These are phyloP conservation scores for Phalaenopsis hybrid DNA, from an alignment of 116 monocot species.

Conservation along the genomic window DNA sequence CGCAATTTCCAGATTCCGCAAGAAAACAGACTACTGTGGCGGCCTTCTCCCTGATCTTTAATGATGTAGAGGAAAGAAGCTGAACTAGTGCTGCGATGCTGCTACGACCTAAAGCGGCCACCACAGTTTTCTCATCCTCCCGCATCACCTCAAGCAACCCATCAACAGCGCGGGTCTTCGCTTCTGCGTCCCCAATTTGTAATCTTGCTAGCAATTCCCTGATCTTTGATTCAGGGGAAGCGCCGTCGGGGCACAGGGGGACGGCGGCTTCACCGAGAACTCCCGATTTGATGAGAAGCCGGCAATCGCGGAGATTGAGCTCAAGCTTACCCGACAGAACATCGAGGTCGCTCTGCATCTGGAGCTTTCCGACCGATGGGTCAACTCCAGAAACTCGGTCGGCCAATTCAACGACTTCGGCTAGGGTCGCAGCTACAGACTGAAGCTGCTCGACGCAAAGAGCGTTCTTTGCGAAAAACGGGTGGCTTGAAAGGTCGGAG, in stretches of 20 bases:
- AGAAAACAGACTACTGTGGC: constrained; percentile 42
- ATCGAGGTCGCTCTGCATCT: constrained; percentile 82
- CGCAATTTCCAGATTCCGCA: constrained; percentile 42
- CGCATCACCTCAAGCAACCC: constrained; percentile 37
- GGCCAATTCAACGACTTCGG: constrained; percentile 32
- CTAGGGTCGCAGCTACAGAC: constrained; percentile 22
- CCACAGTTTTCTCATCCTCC: constrained; percentile 49
- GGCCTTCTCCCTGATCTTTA: constrained; percentile 60
- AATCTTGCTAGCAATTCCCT: constrained; percentile 54
- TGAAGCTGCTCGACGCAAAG: constrained; percentile 47
- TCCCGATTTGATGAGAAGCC: constrained; percentile 53
- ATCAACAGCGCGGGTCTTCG: constrained; percentile 59
- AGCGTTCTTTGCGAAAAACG: constrained; percentile 52
- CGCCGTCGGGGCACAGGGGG: not conserved
- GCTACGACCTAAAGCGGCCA: constrained; percentile 43
- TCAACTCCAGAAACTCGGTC: not conserved
- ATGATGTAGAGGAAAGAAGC: constrained; percentile 45
- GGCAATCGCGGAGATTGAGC: constrained; percentile 50
- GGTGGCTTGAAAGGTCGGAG: constrained; percentile 54
- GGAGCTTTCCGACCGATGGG: constrained; percentile 49
- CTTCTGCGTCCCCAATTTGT: constrained; percentile 65
- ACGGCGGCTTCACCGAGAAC: constrained; percentile 34
- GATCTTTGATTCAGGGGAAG: constrained; percentile 10
- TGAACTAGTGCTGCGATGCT: constrained; percentile 54
- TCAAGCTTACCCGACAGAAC: constrained; percentile 37